phyloP scores from a whole-genome alignment of 2,329 filamentous ascomycete species.

The Tetracladium maxilliforme region DNA sequence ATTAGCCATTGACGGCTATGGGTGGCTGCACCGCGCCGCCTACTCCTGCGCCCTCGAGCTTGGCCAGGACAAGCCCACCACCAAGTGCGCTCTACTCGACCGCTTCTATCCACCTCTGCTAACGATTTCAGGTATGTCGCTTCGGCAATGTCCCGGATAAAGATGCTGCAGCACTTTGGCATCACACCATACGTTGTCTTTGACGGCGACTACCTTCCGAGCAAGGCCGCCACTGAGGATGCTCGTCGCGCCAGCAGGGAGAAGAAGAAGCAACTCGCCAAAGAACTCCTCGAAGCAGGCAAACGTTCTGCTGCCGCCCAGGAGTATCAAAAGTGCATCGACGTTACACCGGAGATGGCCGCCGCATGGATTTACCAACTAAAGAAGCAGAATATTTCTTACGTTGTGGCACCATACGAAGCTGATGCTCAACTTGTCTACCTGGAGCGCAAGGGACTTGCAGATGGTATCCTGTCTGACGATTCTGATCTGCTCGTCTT shows the following conservation, averaged over 20 bases:
- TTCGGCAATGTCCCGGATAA: conserved; percentile 77
- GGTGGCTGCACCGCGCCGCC: conserved; percentile 91
- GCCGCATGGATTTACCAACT: conserved; percentile 81
- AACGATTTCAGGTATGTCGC: conserved; percentile 59
- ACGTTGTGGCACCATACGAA: conserved; percentile 92
- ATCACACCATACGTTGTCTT: conserved; percentile 93
- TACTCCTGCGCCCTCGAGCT: conserved; percentile 84
- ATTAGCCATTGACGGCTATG: conserved; percentile 91
- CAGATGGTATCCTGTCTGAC: conserved; percentile 83
- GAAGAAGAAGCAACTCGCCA: conserved; percentile 59
- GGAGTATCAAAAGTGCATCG: conserved; percentile 88
- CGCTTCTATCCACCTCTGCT: conserved; percentile 5
- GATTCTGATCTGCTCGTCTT: conserved; percentile 96
- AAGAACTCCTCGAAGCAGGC: conserved; percentile 70
- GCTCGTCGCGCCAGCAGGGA: conserved; percentile 62
- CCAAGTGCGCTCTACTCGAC: too few relatives aligned
- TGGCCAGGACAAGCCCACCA: conserved; percentile 75
- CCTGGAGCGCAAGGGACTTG: conserved; percentile 70
- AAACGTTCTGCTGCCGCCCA: conserved; percentile 66
- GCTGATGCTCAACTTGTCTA: conserved; percentile 96
- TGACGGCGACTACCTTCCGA: conserved; percentile 87
- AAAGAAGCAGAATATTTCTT: conserved; percentile 65
- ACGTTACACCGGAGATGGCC: conserved; percentile 94
- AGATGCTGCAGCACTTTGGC: conserved; percentile 88
- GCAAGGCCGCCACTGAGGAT: conserved; percentile 77